Evolutionary conservation across 1,284 basidiomycete genomes (phyloP), one percentile per base, ranked within the genome.

Genomic region (Phlebopus sp.): DNA sequence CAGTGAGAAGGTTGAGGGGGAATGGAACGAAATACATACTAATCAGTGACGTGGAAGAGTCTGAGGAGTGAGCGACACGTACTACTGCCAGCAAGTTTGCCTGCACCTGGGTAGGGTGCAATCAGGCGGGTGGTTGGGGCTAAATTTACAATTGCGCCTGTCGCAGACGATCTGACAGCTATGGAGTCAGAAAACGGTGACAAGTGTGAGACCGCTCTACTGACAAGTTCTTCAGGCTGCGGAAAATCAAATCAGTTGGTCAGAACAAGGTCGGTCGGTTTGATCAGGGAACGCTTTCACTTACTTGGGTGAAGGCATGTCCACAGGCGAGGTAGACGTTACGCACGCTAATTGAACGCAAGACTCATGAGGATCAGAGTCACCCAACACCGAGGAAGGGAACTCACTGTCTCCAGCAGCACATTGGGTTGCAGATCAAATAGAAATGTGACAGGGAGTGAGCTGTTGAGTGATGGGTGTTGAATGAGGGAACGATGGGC

Each of bases 71-170:
- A 46, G 31, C 46, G 2, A 2, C 41, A 65, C 72, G 45, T 52
- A 79, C 78, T 74, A 75, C 60, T 79, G 78, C 52, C 64, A 66
- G 46, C 78, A 80, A 1, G 72, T 75, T 40, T 61, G 59, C 39
- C 53, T 72, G 59, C 77, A 79, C 15, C 42, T 51, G 1, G 71
- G 70, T 11, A 56, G 63, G 4, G 52, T 52, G 46, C 79, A 80
- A 42, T 55, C 63, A 3, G 46, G 56, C 0, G 76, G 73, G 50
- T 79, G 77, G 44, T 59, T 64, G 0, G 73, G 68, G 39, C 78
- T 79, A 52, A 79, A 75, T 53, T 66, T 73, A 61, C 77, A 79
- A 40, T 62, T 62, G 13, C 52, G 49, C 44, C 62, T 69, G 11
- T 69, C 62, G 57, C 77, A 79, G 39, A 51, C 50, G 41, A 76